phyloP scores from a whole-genome alignment of 257 asterid species.

The Echium plantagineum region DNA sequence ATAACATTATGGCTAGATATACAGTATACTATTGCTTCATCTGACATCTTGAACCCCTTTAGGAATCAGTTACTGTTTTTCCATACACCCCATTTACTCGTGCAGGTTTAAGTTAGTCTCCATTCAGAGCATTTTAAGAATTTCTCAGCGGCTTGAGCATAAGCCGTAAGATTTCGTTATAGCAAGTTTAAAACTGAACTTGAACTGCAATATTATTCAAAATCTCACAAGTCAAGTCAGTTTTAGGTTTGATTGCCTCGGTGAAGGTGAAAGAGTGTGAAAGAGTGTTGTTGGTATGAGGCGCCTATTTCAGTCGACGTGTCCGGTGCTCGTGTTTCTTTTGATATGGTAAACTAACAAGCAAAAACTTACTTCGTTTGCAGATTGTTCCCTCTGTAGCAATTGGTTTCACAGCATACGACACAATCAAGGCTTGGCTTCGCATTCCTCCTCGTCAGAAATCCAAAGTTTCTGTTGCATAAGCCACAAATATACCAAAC shows the following conservation, averaged over 20 bases:
- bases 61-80: too few relatives aligned
- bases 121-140: too few relatives aligned
- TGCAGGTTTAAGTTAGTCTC: neutral
- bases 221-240: too few relatives aligned
- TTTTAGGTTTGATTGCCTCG: too few relatives aligned
- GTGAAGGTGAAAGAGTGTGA: too few relatives aligned
- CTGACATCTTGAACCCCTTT: neutral
- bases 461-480: conserved; percentile 31
- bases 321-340: too few relatives aligned
- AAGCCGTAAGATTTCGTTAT: neutral
- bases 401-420: conserved; percentile 85
- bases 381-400: conserved; percentile 97
- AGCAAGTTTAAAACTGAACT: neutral
- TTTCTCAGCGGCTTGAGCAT: neutral
- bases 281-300: too few relatives aligned
- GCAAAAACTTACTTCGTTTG: neutral
- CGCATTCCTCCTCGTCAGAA: conserved; percentile 71
- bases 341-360: neutral
- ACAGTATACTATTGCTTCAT: neutral
- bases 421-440: conserved; percentile 69
- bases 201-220: too few relatives aligned
- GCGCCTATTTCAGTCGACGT: too few relatives aligned
- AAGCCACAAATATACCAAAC: neutral
- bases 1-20: neutral
- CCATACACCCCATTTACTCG: too few relatives aligned